A percentile compares a stretch with the other conserved stretches of the same genome.
Evolutionary conservation across 768 basidiomycete species (phyloP).

Genomic region (Gloeostereum incarnatum): DNA sequence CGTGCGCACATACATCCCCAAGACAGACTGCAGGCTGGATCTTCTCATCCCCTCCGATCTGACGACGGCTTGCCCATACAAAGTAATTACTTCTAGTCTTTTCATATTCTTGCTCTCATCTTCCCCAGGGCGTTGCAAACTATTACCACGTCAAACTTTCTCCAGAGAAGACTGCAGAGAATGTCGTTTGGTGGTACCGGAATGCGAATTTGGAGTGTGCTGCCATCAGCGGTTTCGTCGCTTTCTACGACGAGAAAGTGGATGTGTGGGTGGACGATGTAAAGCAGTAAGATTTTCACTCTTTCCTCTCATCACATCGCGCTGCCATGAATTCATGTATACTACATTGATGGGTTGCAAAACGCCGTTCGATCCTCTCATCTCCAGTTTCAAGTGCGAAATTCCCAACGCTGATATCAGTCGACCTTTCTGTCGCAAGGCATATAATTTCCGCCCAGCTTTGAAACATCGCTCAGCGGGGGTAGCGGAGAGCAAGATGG

Average conservation of each 20-base stretch:
- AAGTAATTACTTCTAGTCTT: conserved; percentile 31
- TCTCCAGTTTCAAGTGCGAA: no score
- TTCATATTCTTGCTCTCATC: no score
- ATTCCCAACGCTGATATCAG: no score
- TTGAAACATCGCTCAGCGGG: no score
- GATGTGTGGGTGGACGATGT: conserved; percentile 56
- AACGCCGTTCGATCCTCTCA: no score
- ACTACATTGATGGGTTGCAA: no score
- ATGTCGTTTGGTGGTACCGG: conserved; percentile 60
- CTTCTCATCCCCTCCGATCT: conserved; percentile 37
- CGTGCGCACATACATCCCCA: conserved; percentile 53
- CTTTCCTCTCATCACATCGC: no score
- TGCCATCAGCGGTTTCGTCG: conserved; percentile 38
- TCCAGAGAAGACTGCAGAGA: conserved; percentile 29
- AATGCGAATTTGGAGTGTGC: conserved; percentile 41
- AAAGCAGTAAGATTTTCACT: no score
- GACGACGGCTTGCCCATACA: conserved; percentile 51
- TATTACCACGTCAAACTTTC: conserved; percentile 45
- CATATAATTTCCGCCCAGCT: no score
- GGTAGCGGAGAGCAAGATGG: no score
- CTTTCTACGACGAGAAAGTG: conserved; percentile 62
- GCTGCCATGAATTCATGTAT: no score
- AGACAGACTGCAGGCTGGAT: conserved; percentile 42
- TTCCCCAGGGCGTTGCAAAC: conserved; percentile 43
- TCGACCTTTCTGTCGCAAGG: no score